A percentile compares a stretch with the other conserved stretches of the same genome.
Evolutionary conservation across 805 yeast genomes (phyloP).

Genomic region (Kuraishia cidri): DNA sequence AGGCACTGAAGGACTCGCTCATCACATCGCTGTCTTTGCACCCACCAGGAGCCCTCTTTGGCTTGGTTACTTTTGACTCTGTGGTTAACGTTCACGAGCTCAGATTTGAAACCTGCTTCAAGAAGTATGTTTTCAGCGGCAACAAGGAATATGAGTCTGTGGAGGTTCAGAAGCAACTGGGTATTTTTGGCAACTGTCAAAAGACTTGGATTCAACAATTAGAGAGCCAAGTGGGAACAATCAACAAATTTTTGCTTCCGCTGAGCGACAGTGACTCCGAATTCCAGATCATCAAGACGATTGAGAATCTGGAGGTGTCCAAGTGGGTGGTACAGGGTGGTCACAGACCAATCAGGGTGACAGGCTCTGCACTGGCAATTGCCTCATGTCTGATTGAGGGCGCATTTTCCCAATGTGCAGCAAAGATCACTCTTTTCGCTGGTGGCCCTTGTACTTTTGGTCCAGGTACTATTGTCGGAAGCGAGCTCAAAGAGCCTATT

Average conservation of each 20-base stretch:
- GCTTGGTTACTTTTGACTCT: slow-evolving; percentile 83
- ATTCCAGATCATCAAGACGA: slow-evolving; percentile 67
- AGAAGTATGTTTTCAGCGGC: slow-evolving; percentile 81
- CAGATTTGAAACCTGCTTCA: slow-evolving; percentile 56
- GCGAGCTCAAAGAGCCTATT: slow-evolving; percentile 88
- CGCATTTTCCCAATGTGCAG: slow-evolving; percentile 77
- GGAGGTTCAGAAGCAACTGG: slow-evolving; percentile 25
- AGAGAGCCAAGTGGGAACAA: slow-evolving; percentile 27
- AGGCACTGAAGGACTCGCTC: slow-evolving; percentile 75
- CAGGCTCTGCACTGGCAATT: slow-evolving; percentile 86
- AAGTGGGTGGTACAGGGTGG: slow-evolving; percentile 81
- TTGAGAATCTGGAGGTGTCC: slow-evolving; percentile 58
- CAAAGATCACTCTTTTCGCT: slow-evolving; percentile 81
- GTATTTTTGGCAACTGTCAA: slow-evolving; percentile 23
- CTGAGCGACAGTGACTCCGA: slow-evolving; percentile 44
- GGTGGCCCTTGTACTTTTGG: slow-evolving; percentile 94
- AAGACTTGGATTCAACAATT: slow-evolving; percentile 30
- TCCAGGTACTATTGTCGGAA: slow-evolving; percentile 91
- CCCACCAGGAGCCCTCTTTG: slow-evolving; percentile 86
- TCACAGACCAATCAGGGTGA: slow-evolving; percentile 80
- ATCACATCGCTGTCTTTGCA: slow-evolving; percentile 66
- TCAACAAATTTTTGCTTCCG: slow-evolving; percentile 25
- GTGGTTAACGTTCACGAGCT: slow-evolving; percentile 87
- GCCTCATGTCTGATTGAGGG: slow-evolving; percentile 79
- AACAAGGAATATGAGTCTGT: slow-evolving; percentile 61